A percentile compares a stretch with the other conserved stretches of the same genome.
phyloP scores from a whole-genome alignment of 805 yeast species.

The Kregervanrija delftensis region DNA sequence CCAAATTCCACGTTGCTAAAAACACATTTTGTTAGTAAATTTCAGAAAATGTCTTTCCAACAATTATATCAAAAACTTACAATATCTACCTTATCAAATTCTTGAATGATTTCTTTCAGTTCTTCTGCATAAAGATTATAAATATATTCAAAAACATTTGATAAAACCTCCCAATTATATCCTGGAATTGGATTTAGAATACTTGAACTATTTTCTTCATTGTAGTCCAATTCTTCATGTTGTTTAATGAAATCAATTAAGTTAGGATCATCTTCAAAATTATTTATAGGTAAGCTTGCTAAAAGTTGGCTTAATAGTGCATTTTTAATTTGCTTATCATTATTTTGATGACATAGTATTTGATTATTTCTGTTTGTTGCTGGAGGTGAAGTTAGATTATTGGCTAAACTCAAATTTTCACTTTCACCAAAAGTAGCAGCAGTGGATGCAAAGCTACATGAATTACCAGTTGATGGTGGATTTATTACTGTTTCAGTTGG shows the following conservation, averaged over 20 bases:
- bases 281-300: neutral
- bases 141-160: conserved; percentile 16
- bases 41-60: neutral
- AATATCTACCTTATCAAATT: conserved; percentile 17
- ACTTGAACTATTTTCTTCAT: conserved; percentile 1
- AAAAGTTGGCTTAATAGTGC: too few species aligned
- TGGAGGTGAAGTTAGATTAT: neutral
- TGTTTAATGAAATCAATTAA: conserved; percentile 1
- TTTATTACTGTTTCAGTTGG: neutral
- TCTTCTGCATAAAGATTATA: conserved; percentile 17
- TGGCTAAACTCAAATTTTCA: neutral
- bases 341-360: too few species aligned
- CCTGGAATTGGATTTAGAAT: conserved; percentile 11
- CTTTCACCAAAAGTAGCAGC: conserved; percentile 3
- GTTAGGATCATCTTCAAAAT: conserved; percentile 6
- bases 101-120: conserved; percentile 13
- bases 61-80: conserved; percentile 4
- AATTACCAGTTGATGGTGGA: neutral
- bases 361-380: too few species aligned
- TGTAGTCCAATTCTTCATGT: conserved; percentile 2
- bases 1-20: conserved; percentile 19
- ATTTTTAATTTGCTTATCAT: too few species aligned
- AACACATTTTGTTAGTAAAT: neutral
- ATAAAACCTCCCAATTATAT: conserved; percentile 20
- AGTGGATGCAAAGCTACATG: neutral